Evolutionary conservation across 768 basidiomycete species (phyloP).

Genomic region (Collybiopsis confluens): DNA sequence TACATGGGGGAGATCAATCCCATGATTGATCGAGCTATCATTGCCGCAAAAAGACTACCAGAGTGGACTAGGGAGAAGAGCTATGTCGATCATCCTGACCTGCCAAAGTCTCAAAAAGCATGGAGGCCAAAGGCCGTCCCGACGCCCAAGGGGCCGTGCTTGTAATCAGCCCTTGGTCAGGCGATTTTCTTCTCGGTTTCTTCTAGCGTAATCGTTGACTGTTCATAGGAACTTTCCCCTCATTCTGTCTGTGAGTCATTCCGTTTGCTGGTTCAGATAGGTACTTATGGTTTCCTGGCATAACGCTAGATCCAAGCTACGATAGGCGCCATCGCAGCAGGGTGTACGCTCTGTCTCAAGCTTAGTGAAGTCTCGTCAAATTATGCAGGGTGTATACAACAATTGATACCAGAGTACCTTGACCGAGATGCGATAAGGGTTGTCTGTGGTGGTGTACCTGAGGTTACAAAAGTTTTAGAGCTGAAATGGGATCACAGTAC

Average conservation of each 20-base stretch:
- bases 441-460: slow-evolving; percentile 55
- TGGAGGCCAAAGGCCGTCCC: slow-evolving; percentile 19
- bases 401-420: slow-evolving; percentile 49
- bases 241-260: slow-evolving; percentile 29
- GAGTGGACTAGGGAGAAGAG: slow-evolving; percentile 18
- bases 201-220: background rate
- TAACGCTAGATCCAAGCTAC: slow-evolving; percentile 41
- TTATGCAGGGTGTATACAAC: slow-evolving; percentile 44
- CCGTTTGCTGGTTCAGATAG: no score
- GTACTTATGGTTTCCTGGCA: no score
- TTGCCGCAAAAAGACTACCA: slow-evolving; percentile 16
- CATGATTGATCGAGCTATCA: slow-evolving; percentile 11
- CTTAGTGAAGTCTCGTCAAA: slow-evolving; percentile 58
- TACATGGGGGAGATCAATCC: slow-evolving; percentile 16
- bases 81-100: slow-evolving; percentile 9
- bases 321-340: slow-evolving; percentile 70
- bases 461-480: slow-evolving; percentile 49
- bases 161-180: slow-evolving; percentile 13
- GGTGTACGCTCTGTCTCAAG: slow-evolving; percentile 63
- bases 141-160: slow-evolving; percentile 19
- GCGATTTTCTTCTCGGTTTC: background rate
- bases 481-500: slow-evolving; percentile 35
- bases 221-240: slow-evolving; percentile 56
- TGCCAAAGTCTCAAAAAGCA: slow-evolving; percentile 9
- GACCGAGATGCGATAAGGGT: slow-evolving; percentile 49